Percentiles rank a stretch among this genome's conserved stretches.
phyloP scores from a whole-genome alignment of 2,329 filamentous ascomycete species.

The Penicillium sp. region DNA sequence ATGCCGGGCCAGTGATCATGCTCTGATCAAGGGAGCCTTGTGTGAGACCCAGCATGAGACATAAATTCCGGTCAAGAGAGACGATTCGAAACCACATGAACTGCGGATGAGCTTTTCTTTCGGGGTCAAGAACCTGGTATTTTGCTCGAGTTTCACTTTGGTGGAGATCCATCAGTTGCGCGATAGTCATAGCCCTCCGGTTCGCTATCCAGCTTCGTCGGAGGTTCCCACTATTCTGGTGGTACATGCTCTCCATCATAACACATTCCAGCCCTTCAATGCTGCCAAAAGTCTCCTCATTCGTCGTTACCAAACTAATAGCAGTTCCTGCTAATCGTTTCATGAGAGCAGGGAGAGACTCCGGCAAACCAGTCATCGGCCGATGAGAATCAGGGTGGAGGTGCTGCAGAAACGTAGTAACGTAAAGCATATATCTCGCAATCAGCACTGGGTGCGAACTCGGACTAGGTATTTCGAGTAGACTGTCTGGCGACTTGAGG shows the following conservation, averaged over 20 bases:
- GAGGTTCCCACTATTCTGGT: constrained; percentile 47
- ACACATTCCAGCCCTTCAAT: constrained; percentile 51
- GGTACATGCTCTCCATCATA: constrained; percentile 46
- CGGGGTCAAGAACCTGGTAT: constrained; percentile 7
- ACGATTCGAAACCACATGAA: constrained; percentile 47
- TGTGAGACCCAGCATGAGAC: constrained; percentile 48
- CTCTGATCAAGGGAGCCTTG: constrained; percentile 33
- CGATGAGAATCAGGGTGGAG: too few species aligned
- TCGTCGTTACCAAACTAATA: constrained; percentile 37
- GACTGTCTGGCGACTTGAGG: too few species aligned
- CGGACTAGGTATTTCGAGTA: too few species aligned
- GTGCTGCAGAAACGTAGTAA: too few species aligned
- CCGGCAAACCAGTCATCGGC: too few species aligned
- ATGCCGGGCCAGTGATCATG: constrained; percentile 53
- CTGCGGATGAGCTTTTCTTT: constrained; percentile 16
- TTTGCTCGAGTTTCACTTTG: constrained; percentile 26
- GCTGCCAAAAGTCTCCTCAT: constrained; percentile 42
- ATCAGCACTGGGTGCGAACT: too few species aligned
- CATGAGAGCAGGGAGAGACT: too few species aligned
- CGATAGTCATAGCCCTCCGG: constrained; percentile 45
- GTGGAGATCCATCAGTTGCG: constrained; percentile 50
- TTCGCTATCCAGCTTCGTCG: constrained; percentile 44
- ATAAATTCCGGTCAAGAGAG: constrained; percentile 43
- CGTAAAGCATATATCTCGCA: too few species aligned
- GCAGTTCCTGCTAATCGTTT: constrained; percentile 34